A percentile compares a stretch with the other conserved stretches of the same genome.
Conservation (phyloP, 2,329 filamentous ascomycete species). For the Penicillium sp. region DNA sequence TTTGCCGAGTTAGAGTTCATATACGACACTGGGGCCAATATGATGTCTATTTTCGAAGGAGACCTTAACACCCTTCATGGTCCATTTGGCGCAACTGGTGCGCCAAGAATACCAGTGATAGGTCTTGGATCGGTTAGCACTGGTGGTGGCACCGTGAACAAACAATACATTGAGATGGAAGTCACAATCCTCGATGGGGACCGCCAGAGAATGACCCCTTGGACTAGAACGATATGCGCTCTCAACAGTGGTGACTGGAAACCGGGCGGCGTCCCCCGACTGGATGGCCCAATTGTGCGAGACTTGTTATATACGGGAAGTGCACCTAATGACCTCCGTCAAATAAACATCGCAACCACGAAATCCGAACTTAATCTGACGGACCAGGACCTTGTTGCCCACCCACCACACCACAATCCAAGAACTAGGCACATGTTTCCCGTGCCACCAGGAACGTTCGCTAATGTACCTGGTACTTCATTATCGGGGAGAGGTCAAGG, state of each 20-base stretch:
- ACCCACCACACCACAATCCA: not conserved
- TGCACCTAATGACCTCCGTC: not conserved
- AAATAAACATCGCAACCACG: not conserved
- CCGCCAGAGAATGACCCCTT: not conserved
- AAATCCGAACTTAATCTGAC: not conserved
- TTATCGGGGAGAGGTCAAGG: accelerated
- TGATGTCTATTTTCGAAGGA: not conserved
- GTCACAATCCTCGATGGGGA: not conserved
- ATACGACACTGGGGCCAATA: not conserved
- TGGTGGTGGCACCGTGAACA: not conserved
- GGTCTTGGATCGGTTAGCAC: not conserved
- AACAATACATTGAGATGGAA: not conserved
- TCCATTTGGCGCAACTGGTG: not conserved
- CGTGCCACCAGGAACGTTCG: not conserved
- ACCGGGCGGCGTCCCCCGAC: not conserved
- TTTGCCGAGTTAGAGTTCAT: not conserved
- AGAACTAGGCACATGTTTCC: not conserved
- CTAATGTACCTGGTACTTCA: not conserved
- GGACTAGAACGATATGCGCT: not conserved
- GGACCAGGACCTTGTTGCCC: not conserved
- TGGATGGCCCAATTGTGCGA: not conserved
- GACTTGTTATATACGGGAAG: not conserved
- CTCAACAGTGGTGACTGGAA: not conserved
- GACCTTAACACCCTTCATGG: not conserved
- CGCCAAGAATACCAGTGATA: not conserved